These are phyloP conservation scores for Sporisorium exsertum DNA, from an alignment of 1,284 basidiomycete species.

Conservation along the genomic window DNA sequence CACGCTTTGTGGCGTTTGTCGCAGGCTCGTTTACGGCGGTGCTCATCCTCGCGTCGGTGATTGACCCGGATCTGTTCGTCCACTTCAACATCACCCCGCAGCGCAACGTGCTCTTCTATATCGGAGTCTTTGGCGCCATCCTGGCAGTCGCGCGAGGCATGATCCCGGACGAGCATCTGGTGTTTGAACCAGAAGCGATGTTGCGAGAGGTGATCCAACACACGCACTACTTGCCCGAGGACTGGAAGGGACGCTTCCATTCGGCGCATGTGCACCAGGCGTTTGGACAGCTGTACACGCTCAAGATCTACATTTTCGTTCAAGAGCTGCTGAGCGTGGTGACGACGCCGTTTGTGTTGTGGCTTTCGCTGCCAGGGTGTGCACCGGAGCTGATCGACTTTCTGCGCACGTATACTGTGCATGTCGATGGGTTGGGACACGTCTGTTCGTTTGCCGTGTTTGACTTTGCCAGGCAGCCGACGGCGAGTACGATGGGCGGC, in stretches of 20 bases:
- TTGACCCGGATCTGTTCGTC: conserved; percentile 86
- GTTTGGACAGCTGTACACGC: conserved; percentile 60
- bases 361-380: conserved; percentile 88
- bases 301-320: conserved; percentile 76
- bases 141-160: conserved; percentile 91
- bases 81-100: conserved; percentile 95
- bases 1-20: conserved; percentile 94
- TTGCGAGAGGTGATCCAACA: conserved; percentile 90
- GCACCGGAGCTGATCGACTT: conserved; percentile 74
- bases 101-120: conserved; percentile 91
- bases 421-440: conserved; percentile 94
- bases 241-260: conserved; percentile 90
- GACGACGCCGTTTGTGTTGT: conserved; percentile 91
- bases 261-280: conserved; percentile 71
- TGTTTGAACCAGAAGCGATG: conserved; percentile 88
- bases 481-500: conserved; percentile 72
- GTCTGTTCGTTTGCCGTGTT: conserved; percentile 98
- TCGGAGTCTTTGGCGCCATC: conserved; percentile 86
- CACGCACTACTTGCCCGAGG: conserved; percentile 93
- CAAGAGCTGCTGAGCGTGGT: conserved; percentile 90
- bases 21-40: conserved; percentile 96
- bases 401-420: conserved; percentile 80
- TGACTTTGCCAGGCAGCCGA: conserved; percentile 81
- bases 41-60: conserved; percentile 85
- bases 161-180: conserved; percentile 92